Base-by-base conservation (phyloP, 2,329 filamentous ascomycete genomes). In the Colletotrichum horii region DNA sequence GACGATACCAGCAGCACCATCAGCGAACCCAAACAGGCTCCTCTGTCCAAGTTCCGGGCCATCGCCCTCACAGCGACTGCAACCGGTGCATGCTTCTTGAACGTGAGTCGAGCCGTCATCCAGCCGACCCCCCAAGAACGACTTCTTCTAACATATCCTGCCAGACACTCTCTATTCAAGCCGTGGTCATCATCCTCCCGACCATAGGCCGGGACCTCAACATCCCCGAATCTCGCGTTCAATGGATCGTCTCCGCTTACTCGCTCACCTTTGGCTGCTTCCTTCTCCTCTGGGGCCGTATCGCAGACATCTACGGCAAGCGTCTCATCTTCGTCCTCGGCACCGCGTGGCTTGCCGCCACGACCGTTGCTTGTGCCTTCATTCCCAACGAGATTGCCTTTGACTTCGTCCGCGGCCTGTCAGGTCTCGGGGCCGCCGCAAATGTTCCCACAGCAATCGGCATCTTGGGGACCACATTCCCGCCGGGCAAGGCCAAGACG, bases 391-490 rank as follows among this genome's bases (percentile, higher is more conserved):
- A 95, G 82, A 92, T 94, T 75, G 90, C 88, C 8, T 94, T 95
- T 80, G 89, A 94, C 80, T 73, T 94, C 2, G 91, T 94, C 78
- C 87, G 93, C 4, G 93, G 89, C 0, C 84, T 95, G 9, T 92
- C 94, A 77, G 93, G 93, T 2, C 81, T 95, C 84, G 93, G 92
- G 3, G 91, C 91, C 30, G 93, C 93, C 3, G 92, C 92, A 19
- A 94, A 93, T 79, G 91, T 94, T 1, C 93, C 93, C 0, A 94
- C 93, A 0, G 93, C 93, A 0, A 91, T 95, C 79, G 93, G 93
- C 0, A 94, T 94, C 52, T 82, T 95, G 4, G 93, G 92, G 1
- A 90, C 90, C 2, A 94, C 91, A 0, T 94, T 94, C 70, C 89
- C 90, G 2, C 92, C 92, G 0, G 92, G 93, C 0, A 92, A 91